Evolutionary conservation across 306 rosid genomes (phyloP).

Genomic region (Medicago ruthenica): DNA sequence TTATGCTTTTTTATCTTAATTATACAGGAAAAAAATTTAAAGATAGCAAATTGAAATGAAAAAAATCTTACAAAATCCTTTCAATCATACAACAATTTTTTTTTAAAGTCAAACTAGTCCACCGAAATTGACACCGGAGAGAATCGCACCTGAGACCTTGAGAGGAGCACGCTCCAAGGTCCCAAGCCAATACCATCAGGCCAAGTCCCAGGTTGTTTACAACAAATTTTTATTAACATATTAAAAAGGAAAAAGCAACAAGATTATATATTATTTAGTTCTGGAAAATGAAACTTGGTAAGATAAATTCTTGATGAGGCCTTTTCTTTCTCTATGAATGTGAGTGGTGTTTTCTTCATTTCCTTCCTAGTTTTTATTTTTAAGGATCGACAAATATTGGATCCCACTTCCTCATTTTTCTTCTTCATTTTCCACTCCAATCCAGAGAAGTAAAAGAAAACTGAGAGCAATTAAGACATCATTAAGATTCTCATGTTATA

Average conservation of each 20-base stretch:
- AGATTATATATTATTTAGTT: constrained; percentile 18
- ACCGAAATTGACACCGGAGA: too few species aligned
- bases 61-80: neutral
- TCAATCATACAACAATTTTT: neutral
- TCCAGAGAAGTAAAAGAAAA: constrained; percentile 9
- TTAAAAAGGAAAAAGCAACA: constrained; percentile 6
- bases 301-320: constrained; percentile 13
- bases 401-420: constrained; percentile 5
- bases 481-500: constrained; percentile 16
- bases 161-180: too few species aligned
- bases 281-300: constrained; percentile 19
- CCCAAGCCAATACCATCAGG: too few species aligned
- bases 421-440: constrained; percentile 12
- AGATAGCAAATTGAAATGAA: too few species aligned
- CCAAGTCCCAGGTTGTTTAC: too few species aligned
- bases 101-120: too few species aligned
- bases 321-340: neutral
- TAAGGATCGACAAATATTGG: constrained; percentile 4
- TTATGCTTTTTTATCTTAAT: constrained; percentile 11
- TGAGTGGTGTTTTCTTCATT: constrained; percentile 6
- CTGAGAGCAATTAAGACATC: neutral
- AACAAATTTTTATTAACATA: neutral
- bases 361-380: constrained; percentile 16
- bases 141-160: too few species aligned
- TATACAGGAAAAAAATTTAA: too few species aligned